Percentiles rank a stretch among this genome's conserved stretches.
These are phyloP conservation scores for Fusarium annulatum DNA, from an alignment of 2,329 filamentous ascomycete genomes.

Conservation along the genomic window DNA sequence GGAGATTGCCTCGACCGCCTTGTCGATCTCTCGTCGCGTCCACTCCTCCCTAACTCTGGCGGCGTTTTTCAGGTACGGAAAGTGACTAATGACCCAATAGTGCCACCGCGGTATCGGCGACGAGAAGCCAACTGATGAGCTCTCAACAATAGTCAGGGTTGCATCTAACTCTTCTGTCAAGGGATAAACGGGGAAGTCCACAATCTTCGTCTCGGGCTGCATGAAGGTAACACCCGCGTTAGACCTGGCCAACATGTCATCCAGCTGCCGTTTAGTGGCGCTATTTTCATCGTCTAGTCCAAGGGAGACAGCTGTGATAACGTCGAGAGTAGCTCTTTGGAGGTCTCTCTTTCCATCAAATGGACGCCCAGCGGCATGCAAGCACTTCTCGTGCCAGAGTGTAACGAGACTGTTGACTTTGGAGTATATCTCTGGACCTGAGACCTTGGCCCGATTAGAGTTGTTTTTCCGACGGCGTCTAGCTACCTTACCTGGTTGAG, in stretches of 20 bases:
- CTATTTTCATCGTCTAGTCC: not conserved
- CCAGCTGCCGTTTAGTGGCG: not conserved
- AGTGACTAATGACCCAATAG: not conserved
- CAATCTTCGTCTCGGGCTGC: not conserved
- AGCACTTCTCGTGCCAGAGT: not conserved
- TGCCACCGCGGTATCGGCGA: not conserved
- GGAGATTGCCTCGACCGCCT: not conserved
- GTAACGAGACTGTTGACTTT: not conserved
- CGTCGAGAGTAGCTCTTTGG: not conserved
- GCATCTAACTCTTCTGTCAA: not conserved
- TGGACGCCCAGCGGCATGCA: not conserved
- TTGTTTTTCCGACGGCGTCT: too few relatives aligned
- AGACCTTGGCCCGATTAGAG: not conserved
- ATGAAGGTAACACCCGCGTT: not conserved
- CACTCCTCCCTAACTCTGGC: not conserved
- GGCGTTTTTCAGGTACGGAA: not conserved
- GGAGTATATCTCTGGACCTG: not conserved
- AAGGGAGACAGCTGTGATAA: not conserved
- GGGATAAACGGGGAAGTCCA: not conserved
- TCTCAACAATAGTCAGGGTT: not conserved
- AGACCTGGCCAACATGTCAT: not conserved
- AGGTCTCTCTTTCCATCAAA: not conserved
- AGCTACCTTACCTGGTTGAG: not conserved
- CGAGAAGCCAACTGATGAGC: not conserved
- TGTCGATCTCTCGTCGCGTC: not conserved